A percentile compares a stretch with the other conserved stretches of the same genome.
These are phyloP conservation scores for Cladosporium cucumerinum DNA, from an alignment of 2,329 filamentous ascomycete species.

Conservation along the genomic window DNA sequence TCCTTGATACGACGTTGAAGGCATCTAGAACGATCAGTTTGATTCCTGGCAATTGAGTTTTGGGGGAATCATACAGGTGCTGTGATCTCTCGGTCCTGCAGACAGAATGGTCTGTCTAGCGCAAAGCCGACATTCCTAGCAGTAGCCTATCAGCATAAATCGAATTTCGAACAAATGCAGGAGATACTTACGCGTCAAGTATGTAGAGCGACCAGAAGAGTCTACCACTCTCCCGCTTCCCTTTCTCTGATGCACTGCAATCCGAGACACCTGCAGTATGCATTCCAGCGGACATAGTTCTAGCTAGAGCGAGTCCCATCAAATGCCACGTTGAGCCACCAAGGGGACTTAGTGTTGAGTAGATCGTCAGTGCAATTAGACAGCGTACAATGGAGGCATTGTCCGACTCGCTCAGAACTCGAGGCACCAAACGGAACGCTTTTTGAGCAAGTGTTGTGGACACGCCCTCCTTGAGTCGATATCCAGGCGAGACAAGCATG, in stretches of 20 bases:
- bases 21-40: not conserved
- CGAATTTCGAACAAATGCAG: not conserved
- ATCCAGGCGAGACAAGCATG: not conserved
- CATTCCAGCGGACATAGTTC: constrained; percentile 10
- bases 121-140: not conserved
- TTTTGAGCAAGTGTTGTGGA: not conserved
- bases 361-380: not conserved
- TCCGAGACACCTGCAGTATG: constrained; percentile 4
- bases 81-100: constrained; percentile 6
- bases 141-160: not conserved
- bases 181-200: not conserved
- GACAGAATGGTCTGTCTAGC: constrained; percentile 6
- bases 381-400: not conserved
- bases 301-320: constrained; percentile 7
- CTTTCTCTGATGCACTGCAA: not conserved
- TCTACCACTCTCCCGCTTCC: not conserved
- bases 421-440: not conserved
- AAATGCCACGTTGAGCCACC: constrained; percentile 10
- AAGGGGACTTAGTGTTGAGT: not conserved
- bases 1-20: not conserved
- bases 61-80: not conserved
- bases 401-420: not conserved
- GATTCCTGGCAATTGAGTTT: not conserved
- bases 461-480: not conserved
- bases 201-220: constrained; percentile 11